Conservation (phyloP, 768 basidiomycete species). For the Collybia mongolica region DNA sequence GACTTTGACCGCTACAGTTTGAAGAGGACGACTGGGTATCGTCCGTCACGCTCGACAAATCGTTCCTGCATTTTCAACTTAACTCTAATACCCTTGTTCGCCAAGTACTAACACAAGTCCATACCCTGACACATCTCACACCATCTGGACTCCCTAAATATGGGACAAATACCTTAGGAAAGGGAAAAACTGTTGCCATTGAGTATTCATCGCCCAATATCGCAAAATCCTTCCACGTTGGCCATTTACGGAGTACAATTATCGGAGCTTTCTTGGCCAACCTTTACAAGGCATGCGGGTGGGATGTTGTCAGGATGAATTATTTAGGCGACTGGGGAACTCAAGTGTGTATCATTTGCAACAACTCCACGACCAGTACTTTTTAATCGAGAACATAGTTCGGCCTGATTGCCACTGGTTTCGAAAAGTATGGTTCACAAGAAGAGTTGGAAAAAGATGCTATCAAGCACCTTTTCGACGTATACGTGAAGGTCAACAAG, state of each 20-base stretch:
- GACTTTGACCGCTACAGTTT: slow-evolving; percentile 52
- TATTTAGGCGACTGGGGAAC: slow-evolving; percentile 99
- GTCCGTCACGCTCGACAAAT: slow-evolving; percentile 65
- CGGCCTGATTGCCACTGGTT: slow-evolving; percentile 88
- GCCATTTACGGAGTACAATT: slow-evolving; percentile 96
- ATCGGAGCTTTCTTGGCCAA: slow-evolving; percentile 95
- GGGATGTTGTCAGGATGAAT: slow-evolving; percentile 89
- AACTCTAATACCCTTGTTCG: slow-evolving; percentile 63
- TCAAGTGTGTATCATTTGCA: slow-evolving; percentile 55
- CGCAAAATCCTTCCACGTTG: slow-evolving; percentile 97
- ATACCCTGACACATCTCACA: slow-evolving; percentile 64
- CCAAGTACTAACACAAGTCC: slow-evolving; percentile 70
- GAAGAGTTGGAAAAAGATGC: slow-evolving; percentile 83
- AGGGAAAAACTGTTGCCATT: slow-evolving; percentile 81
- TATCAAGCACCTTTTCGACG: slow-evolving; percentile 91
- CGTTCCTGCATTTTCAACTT: slow-evolving; percentile 82
- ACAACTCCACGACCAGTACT: not conserved
- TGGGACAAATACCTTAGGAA: slow-evolving; percentile 75
- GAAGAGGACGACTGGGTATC: slow-evolving; percentile 78
- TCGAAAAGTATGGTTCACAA: slow-evolving; percentile 86
- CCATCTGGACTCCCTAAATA: slow-evolving; percentile 66
- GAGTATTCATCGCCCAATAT: slow-evolving; percentile 98
- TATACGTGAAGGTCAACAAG: slow-evolving; percentile 93
- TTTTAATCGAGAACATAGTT: slow-evolving; percentile 43
- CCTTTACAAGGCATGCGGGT: slow-evolving; percentile 88